Evolutionary conservation across 2,329 filamentous ascomycete species (phyloP), one percentile per base, ranked within the genome.

Genomic region (Clarireedia sp.): DNA sequence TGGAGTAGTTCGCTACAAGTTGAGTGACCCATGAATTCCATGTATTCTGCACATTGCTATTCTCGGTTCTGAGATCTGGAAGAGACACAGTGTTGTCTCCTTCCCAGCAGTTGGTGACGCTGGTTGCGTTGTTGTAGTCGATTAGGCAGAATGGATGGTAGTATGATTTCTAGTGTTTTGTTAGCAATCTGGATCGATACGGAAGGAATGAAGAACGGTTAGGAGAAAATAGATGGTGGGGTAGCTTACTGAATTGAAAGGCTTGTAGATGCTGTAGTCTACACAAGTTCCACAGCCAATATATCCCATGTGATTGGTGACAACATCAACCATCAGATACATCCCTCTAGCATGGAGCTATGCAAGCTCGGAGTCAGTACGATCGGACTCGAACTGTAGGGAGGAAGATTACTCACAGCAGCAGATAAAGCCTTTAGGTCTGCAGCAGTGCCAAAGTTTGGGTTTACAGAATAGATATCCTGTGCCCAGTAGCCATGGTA

Each of bases 321-420:
- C 76, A 2, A 76, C 71, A 57, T 79, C 77, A 48, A 78, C 70
- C 76, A 79, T 78, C 9, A 80, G 60, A 59, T 56, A 54, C 54
- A 75, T 79, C 54, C 71, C 75, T 61, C 66, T 70, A 14, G 60
- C 60, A 62, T 79, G 77, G 10, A 50, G 12, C 52, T 54, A 41
- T 29, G 5, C 16, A 19, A 2, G 14, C 1, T 26, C 6, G 2
- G 1, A 46, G 19, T 54, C 9, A 50, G 46, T 10, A 36, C 10
- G 24, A n/a, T 46, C 7, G 17, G 16, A 9, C 2, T 46, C 12
- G 9, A 16, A 17, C 24, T 17, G 9, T 3, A 19, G 3, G 2
- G 17, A 12, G 21, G 14, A 1, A 50, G 9, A 6, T 3, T 10
- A 54, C 52, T 50, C n/a, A 78, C 63, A 10, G 74, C 72, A 43